Conservation (phyloP, 352 stramenopile genomes). For the Phytopythium delawarense region DNA sequence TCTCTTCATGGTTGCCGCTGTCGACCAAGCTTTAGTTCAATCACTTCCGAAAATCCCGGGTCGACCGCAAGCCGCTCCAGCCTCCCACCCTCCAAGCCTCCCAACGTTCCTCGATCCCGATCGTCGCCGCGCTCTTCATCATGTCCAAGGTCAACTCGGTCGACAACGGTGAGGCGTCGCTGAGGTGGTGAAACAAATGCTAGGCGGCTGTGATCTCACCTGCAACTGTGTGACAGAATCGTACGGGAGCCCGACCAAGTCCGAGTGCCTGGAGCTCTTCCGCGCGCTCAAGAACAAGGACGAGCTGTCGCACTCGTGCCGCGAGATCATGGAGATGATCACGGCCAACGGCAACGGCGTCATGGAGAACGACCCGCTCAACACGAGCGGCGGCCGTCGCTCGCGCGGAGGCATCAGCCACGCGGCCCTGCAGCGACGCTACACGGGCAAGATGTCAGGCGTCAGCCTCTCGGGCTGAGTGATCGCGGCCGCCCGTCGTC, state of each 20-base stretch:
- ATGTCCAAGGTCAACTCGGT: conserved; percentile 41
- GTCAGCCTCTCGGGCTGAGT: conserved; percentile 41
- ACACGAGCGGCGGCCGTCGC: conserved; percentile 56
- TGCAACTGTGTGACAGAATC: conserved; percentile 13
- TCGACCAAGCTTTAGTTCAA: neutral
- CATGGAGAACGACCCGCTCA: conserved; percentile 63
- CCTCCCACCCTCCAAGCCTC: neutral
- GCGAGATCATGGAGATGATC: conserved; percentile 72
- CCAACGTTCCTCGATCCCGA: neutral
- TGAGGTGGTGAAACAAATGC: neutral
- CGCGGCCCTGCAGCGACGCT: conserved; percentile 68
- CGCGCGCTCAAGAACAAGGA: conserved; percentile 78
- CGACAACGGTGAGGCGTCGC: conserved; percentile 24
- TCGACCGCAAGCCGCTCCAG: neutral
- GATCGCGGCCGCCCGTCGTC: neutral
- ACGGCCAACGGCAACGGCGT: conserved; percentile 61
- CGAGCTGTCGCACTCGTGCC: conserved; percentile 63
- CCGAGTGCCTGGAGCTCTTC: conserved; percentile 71
- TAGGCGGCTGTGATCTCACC: neutral
- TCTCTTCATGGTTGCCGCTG: too few relatives aligned
- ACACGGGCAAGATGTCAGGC: conserved; percentile 83
- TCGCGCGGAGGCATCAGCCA: conserved; percentile 64
- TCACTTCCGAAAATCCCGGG: conserved; percentile 15
- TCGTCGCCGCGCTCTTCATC: neutral
- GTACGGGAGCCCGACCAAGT: conserved; percentile 22